Conservation (phyloP, 1,284 basidiomycete genomes). For the Cystobasidiaceae sp. region DNA sequence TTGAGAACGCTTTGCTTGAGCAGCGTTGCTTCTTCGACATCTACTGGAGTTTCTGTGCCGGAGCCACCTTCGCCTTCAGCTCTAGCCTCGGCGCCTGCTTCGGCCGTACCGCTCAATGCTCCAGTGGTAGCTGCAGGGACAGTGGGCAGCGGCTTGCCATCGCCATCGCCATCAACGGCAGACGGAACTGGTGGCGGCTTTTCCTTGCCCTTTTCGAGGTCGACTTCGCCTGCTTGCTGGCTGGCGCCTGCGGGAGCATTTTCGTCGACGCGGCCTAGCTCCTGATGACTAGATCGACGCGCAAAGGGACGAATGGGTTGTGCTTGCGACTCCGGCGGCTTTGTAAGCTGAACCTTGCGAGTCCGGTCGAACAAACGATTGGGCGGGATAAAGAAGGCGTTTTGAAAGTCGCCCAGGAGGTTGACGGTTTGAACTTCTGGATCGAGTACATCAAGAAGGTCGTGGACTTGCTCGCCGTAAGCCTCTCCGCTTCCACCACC, state of each 20-base stretch:
- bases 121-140: not conserved
- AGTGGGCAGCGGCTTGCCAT: not conserved
- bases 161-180: too few relatives aligned
- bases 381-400: slow-evolving; percentile 32
- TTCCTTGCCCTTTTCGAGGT: not conserved
- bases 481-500: not conserved
- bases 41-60: slow-evolving; percentile 11
- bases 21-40: slow-evolving; percentile 7
- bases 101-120: too few relatives aligned
- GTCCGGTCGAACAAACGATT: slow-evolving; percentile 25
- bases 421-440: slow-evolving; percentile 31
- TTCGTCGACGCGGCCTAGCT: too few relatives aligned
- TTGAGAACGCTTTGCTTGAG: slow-evolving; percentile 1
- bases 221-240: not conserved
- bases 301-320: not conserved
- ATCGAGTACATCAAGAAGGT: slow-evolving; percentile 30
- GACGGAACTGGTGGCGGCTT: too few relatives aligned
- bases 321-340: slow-evolving; percentile 6
- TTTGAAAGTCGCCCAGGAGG: slow-evolving; percentile 30
- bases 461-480: slow-evolving; percentile 19
- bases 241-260: not conserved
- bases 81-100: too few relatives aligned
- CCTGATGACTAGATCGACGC: not conserved
- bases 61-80: too few relatives aligned
- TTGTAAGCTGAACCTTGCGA: slow-evolving; percentile 19